Evolutionary conservation across 345 rosid genomes (phyloP), one percentile per base, ranked within the genome.

Genomic region (Syzygium aromaticum): DNA sequence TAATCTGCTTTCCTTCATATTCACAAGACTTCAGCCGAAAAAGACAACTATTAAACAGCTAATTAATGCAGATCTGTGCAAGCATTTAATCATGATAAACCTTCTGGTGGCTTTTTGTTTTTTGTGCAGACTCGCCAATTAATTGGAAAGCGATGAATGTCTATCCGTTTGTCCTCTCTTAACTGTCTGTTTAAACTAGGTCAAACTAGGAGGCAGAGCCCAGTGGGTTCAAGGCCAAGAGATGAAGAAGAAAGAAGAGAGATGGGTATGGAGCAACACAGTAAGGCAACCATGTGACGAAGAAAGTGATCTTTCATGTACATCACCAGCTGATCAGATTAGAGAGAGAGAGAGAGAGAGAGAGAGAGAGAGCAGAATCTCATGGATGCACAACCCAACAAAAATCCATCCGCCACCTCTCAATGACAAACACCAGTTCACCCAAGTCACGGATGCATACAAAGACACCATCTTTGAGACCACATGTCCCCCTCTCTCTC

Each of bases 221-320:
- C 3, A 33, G 46, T 10, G 13, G 19, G 49, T 33, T 1, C 46
- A 33, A 73, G 80, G 80, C 25, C 46, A 57, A 54, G 22, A 59
- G 25, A 52, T 25, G 33, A 52, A 52, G 3, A 82, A 54, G 51
- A 85, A 38, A 19, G 27, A 87, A 23, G 87, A 21, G 57, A 51
- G 91, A 86, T 86, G 77, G 46, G 8, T 3, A 51, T 57, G 77
- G 84, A 85, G 52, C 85, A 85, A 14, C 61, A 86, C 91, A 90
- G 91, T 88, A 21, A 92, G 86, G 91, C 89, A 88, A 78, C 57
- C 91, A 91, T 90, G 91, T 90, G 90, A 80, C 46, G n/a, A 19
- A 84, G 46, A 84, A 28, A 84, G 61, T n/a, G 52, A 84, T 84
- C 46, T 21, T n/a, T 51, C 46, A 28, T 30, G 9, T 52, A 17